These are phyloP conservation scores for Prinsepia uniflora DNA, from an alignment of 306 rosid genomes.

Conservation along the genomic window DNA sequence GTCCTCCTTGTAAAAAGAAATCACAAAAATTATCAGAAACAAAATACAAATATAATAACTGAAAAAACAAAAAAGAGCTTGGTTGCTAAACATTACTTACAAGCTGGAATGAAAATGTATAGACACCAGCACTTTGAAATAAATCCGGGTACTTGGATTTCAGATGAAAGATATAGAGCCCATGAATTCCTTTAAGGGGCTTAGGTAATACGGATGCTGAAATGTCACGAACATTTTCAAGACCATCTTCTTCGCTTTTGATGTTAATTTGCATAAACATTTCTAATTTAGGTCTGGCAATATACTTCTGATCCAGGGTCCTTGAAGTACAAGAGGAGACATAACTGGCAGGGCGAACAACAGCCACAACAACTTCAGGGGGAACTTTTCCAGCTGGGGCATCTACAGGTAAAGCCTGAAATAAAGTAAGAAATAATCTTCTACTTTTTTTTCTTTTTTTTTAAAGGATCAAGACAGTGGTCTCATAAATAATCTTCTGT, in stretches of 20 bases:
- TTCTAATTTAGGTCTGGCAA: slow-evolving; percentile 22
- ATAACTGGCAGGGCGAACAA: slow-evolving; percentile 35
- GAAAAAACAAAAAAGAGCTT: neutral
- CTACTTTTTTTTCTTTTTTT: neutral
- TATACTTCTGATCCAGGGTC: slow-evolving; percentile 34
- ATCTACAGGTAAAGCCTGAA: slow-evolving; percentile 29
- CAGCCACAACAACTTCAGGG: slow-evolving; percentile 33
- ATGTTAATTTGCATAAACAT: slow-evolving; percentile 34
- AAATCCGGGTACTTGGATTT: slow-evolving; percentile 12
- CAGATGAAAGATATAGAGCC: slow-evolving; percentile 38
- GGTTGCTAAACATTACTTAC: slow-evolving; percentile 29
- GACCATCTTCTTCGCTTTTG: neutral
- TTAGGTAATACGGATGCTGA: slow-evolving; percentile 17
- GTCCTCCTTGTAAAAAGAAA: slow-evolving; percentile 28
- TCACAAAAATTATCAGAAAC: slow-evolving; percentile 10
- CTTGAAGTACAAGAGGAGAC: slow-evolving; percentile 9
- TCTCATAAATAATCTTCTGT: too few species aligned
- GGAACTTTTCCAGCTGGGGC: slow-evolving; percentile 38
- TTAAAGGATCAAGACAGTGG: neutral
- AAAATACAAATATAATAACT: neutral
- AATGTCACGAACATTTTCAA: neutral
- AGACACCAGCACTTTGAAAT: slow-evolving; percentile 34
- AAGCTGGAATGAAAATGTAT: slow-evolving; percentile 38
- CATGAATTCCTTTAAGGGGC: slow-evolving; percentile 26
- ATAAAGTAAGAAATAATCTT: neutral